These are phyloP conservation scores for Lactarius hatsudake DNA, from an alignment of 768 basidiomycete species.

Conservation along the genomic window DNA sequence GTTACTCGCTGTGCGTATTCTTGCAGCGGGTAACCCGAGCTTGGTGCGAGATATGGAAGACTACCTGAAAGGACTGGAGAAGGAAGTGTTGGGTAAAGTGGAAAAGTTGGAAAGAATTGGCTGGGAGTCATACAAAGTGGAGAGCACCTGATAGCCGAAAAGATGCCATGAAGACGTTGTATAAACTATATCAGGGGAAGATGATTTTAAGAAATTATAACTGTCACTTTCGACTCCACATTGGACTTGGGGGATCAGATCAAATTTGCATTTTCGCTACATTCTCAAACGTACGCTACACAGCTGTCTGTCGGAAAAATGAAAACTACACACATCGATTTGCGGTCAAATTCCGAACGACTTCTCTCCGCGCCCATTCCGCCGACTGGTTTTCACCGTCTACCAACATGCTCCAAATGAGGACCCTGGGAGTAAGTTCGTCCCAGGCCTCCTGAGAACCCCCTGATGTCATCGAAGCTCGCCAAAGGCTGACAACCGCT, in stretches of 20 bases:
- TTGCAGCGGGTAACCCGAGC: conserved; percentile 68
- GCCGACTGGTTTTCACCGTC: conserved; percentile 38
- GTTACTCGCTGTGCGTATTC: conserved; percentile 86
- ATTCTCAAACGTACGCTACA: not conserved
- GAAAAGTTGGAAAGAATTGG: conserved; percentile 73
- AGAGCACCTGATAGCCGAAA: not conserved
- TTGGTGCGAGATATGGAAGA: conserved; percentile 65
- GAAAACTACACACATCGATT: conserved; percentile 1
- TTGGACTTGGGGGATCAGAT: not conserved
- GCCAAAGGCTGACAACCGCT: conserved; percentile 57
- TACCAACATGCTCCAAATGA: conserved; percentile 53
- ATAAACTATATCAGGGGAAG: not conserved
- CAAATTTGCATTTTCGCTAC: not conserved
- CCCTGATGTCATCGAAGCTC: conserved; percentile 43
- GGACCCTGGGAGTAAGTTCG: conserved; percentile 48
- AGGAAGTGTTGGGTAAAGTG: conserved; percentile 77
- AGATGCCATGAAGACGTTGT: not conserved
- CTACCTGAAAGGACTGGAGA: conserved; percentile 68
- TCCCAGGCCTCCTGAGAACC: conserved; percentile 45
- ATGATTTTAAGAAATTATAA: not conserved
- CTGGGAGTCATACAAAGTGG: conserved; percentile 78
- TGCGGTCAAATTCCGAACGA: conserved; percentile 28
- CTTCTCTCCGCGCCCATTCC: conserved; percentile 56
- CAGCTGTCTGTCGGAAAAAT: not conserved
- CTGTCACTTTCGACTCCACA: not conserved